Percentiles rank a stretch among this genome's conserved stretches.
These are phyloP conservation scores for Annulohypoxylon stygium DNA, from an alignment of 495 filamentous ascomycete species.

Conservation along the genomic window DNA sequence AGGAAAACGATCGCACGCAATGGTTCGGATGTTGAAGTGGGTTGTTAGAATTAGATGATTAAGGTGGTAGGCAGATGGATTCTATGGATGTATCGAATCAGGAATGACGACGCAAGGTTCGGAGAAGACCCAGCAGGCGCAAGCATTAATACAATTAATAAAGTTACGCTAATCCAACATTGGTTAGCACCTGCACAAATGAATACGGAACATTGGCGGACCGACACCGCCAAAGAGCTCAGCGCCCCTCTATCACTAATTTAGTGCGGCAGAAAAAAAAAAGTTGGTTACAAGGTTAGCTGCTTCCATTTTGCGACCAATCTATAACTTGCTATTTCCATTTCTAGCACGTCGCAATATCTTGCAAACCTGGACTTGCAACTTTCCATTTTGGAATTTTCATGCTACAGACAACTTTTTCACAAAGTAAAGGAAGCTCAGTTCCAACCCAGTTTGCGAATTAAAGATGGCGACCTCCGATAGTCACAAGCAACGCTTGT, in stretches of 20 bases:
- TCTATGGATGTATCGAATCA: slow-evolving; percentile 40
- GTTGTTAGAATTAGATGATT: slow-evolving; percentile 24
- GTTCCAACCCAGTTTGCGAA: neutral
- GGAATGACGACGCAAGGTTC: slow-evolving; percentile 50
- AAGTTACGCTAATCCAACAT: slow-evolving; percentile 5
- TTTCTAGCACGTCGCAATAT: neutral
- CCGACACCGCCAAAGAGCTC: slow-evolving; percentile 47
- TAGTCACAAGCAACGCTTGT: slow-evolving; percentile 48
- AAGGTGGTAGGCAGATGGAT: slow-evolving; percentile 39
- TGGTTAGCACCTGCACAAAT: slow-evolving; percentile 19
- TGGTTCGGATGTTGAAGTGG: slow-evolving; percentile 23
- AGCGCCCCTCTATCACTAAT: slow-evolving; percentile 30
- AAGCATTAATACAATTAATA: slow-evolving; percentile 27
- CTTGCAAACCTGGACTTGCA: neutral
- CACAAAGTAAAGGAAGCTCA: neutral
- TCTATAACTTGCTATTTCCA: neutral
- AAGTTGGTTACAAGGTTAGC: slow-evolving; percentile 24
- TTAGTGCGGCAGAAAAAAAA: slow-evolving; percentile 52
- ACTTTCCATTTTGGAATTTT: neutral
- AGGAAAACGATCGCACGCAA: slow-evolving; percentile 32
- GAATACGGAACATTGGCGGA: slow-evolving; percentile 39
- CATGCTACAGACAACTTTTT: neutral
- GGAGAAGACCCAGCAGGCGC: slow-evolving; percentile 36
- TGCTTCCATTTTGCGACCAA: slow-evolving; percentile 15
- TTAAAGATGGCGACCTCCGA: slow-evolving; percentile 47